These are phyloP conservation scores for Cenococcum geophilum DNA, from an alignment of 495 filamentous ascomycete species.

Conservation along the genomic window DNA sequence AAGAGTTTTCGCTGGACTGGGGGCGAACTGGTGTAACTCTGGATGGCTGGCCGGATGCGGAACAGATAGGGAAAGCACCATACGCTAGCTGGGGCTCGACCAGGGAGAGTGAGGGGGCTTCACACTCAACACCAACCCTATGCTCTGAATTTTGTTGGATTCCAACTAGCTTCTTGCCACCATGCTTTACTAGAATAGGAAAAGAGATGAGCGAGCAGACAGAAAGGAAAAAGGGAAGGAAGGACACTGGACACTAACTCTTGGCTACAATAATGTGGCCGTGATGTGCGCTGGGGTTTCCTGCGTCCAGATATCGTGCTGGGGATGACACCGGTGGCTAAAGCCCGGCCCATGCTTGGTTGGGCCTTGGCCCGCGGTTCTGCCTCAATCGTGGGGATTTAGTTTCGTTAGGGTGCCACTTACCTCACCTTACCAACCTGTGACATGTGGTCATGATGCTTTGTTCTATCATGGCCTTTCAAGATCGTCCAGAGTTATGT, in stretches of 20 bases:
- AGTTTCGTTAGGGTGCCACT: not conserved
- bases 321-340: not conserved
- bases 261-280: too few species aligned
- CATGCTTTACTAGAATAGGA: too few species aligned
- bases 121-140: too few species aligned
- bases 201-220: too few species aligned
- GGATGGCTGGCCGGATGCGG: not conserved
- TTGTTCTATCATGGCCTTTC: not conserved
- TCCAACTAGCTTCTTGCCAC: too few species aligned
- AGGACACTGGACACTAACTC: too few species aligned
- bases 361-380: not conserved
- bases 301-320: not conserved
- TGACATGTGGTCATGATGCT: not conserved
- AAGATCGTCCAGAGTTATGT: not conserved
- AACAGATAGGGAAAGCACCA: not conserved
- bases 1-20: not conserved
- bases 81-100: slow-evolving; percentile 1
- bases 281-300: not conserved
- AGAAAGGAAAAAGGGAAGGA: too few species aligned
- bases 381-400: not conserved
- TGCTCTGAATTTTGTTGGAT: too few species aligned
- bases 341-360: not conserved
- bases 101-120: not conserved
- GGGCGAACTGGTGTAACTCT: not conserved
- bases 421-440: not conserved